Evolutionary conservation across 1,284 basidiomycete species (phyloP).

Genomic region (Xanthoconium separans): DNA sequence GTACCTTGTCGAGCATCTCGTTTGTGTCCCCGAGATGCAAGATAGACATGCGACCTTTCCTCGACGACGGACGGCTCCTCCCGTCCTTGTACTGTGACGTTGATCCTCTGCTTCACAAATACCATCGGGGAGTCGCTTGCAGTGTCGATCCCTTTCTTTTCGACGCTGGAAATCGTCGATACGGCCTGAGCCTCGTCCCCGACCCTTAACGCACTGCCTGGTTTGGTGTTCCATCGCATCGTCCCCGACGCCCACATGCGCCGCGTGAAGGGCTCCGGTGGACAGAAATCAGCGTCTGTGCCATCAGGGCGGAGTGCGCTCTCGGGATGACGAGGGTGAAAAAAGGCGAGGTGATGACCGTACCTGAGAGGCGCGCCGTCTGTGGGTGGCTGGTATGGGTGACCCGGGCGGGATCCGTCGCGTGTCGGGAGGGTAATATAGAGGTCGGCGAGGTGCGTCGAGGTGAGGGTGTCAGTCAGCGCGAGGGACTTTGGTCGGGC

Average conservation of each 20-base stretch:
- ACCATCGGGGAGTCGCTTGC: constrained; percentile 59
- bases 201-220: constrained; percentile 43
- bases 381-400: constrained; percentile 35
- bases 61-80: constrained; percentile 55
- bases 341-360: constrained; percentile 75
- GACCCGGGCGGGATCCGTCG: constrained; percentile 43
- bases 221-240: constrained; percentile 59
- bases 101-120: constrained; percentile 72
- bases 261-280: constrained; percentile 71
- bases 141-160: constrained; percentile 63
- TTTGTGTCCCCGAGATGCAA: constrained; percentile 38
- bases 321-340: constrained; percentile 66
- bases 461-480: constrained; percentile 45
- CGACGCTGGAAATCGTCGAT: constrained; percentile 53
- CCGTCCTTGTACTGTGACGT: constrained; percentile 43
- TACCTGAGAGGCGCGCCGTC: constrained; percentile 48
- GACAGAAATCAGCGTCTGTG: constrained; percentile 68
- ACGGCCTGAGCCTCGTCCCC: constrained; percentile 54
- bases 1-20: constrained; percentile 44
- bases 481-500: constrained; percentile 40
- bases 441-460: constrained; percentile 57
- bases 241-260: constrained; percentile 85
- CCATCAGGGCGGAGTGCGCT: constrained; percentile 62
- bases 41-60: constrained; percentile 75
- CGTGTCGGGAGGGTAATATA: constrained; percentile 72